Base-by-base conservation (phyloP, 306 rosid species). In the Gastrolobium bilobum region DNA sequence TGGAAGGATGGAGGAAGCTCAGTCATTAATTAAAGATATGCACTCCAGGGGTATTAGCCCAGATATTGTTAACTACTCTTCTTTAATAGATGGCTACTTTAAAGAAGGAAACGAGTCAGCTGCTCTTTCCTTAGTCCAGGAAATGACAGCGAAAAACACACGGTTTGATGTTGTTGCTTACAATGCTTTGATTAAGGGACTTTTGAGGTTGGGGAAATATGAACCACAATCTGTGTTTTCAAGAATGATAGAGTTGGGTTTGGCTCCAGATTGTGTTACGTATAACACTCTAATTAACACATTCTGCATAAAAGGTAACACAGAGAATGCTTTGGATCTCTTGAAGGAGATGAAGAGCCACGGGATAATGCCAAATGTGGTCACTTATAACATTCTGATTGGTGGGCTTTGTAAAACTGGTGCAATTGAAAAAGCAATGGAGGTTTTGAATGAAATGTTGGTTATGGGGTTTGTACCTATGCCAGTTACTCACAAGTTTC, bases 291-390 rank as follows among this genome's bases (percentile, higher is more conserved):
- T 95, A 69, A 87, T 95, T 63, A 87, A 67, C 80, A 88, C 89
- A 53, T 78, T 79, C 84, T 88, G 92, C 84, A 87, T 84, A 73
- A 79, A 85, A 84, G 93, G 96, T 62, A 78, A 87, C 56, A 65
- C 75, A 48, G 85, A 85, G 84, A 80, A 71, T 85, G 94, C 97
- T 70, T 64, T 89, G 78, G 70, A 68, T 71, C 88, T 91, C 62
- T 90, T 89, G 94, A 84, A 86, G 75, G 98, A 91, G 88, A 91
- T 93, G 98, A 95, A 88, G 90, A 66, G 79, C 84, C 85, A 73
- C 43, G 86, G 89, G 77, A 61, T 90, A 70, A 78, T 68, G 83
- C 95, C 96, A 64, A 90, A 87, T 84, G 76, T 71, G 15, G 79
- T 76, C 62, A 86, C 96, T 46, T 86, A 86, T 61, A 88, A 84